Base-by-base conservation (phyloP, 441 rosid species). In the Populus hybrid region DNA sequence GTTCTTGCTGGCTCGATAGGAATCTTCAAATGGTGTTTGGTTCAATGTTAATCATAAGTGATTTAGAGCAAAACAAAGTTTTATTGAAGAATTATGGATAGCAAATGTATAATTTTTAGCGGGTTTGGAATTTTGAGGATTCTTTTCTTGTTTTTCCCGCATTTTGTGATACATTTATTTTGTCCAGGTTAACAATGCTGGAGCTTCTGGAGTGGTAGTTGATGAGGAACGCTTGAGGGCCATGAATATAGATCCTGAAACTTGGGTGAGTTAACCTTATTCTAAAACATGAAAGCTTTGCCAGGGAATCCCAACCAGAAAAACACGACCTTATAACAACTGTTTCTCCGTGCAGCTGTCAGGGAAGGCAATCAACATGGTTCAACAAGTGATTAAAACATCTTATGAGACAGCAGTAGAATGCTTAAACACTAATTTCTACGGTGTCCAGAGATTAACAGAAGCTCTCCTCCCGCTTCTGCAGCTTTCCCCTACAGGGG, bases 361-460 rank as follows among this genome's bases (percentile, higher is more conserved):
- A 1, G 90, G 88, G 14, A 80, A 81, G 70, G 87, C 77, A 26
- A 73, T 74, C 23, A 71, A 80, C 54, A 10, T 80, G 77, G 66
- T 87, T 10, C 80, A 86, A 74, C 80, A 73, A 23, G 86, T 66
- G 76, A 77, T 88, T 3, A 77, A 79, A 69, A 80, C 84, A 14
- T 83, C 84, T 9, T 87, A 84, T 18, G 85, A 86, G 73, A 81
- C 46, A 35, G 88, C 87, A 11, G 84, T 85, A 67, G 78, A 80
- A 76, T 90, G 93, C 89, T 78, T 88, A 63, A 84, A 87, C 73
- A 88, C 91, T 20, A 89, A 88, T 71, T 84, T 77, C 78, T 84
- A 83, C 79, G 91, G 90, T 36, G 81, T 81, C 70, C 82, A 78
- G 75, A 84, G 82, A 11, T 69, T 86, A 30, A 83, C 86, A 7